Evolutionary conservation across 768 basidiomycete species (phyloP).

Genomic region (Cystofilobasidium bisporidii): DNA sequence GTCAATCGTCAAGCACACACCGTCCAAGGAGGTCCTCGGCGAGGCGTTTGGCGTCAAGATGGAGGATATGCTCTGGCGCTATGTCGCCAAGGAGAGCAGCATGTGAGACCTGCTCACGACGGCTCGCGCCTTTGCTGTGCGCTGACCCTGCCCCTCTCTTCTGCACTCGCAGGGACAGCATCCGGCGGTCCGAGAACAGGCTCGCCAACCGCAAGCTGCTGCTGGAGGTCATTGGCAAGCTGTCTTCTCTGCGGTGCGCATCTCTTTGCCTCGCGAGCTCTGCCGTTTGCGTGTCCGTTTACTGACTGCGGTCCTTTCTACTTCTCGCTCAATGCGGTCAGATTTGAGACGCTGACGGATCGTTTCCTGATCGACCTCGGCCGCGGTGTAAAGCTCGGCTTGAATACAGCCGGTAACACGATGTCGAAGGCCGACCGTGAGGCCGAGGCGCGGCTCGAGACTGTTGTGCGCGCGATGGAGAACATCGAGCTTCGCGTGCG

Average conservation of each 20-base stretch:
- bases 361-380: constrained; percentile 71
- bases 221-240: constrained; percentile 69
- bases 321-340: too few relatives aligned
- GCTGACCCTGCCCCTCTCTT: not conserved
- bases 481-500: constrained; percentile 71
- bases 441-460: constrained; percentile 69
- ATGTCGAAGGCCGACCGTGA: constrained; percentile 45
- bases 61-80: constrained; percentile 64
- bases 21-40: constrained; percentile 66
- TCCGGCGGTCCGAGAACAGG: constrained; percentile 62
- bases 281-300: too few relatives aligned
- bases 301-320: too few relatives aligned
- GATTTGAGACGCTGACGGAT: constrained; percentile 82
- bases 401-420: constrained; percentile 50
- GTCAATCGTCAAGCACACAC: constrained; percentile 54
- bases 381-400: constrained; percentile 49
- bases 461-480: constrained; percentile 67
- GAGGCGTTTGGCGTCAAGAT: constrained; percentile 66
- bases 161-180: constrained; percentile 43
- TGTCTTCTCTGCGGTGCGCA: constrained; percentile 66
- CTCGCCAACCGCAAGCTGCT: constrained; percentile 71
- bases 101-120: constrained; percentile 60
- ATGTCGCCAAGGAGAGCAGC: constrained; percentile 13
- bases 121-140: not conserved
- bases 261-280: not conserved